Evolutionary conservation across 2,329 filamentous ascomycete genomes (phyloP).

Genomic region (Mycosphaerella sp.): DNA sequence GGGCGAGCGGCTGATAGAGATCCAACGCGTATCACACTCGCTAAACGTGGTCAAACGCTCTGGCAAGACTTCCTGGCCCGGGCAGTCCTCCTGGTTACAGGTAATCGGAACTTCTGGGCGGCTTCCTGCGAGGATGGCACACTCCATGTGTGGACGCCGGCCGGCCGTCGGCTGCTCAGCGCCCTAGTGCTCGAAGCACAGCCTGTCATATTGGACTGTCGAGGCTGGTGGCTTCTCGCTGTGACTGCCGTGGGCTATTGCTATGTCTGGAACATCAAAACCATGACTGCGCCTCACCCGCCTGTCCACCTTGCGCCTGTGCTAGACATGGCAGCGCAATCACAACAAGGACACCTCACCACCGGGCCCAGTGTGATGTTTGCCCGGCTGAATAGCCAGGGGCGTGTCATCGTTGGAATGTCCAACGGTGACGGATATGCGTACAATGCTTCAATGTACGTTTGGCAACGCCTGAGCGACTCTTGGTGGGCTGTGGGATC

Average conservation of each 20-base stretch:
- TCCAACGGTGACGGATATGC: slow-evolving; percentile 92
- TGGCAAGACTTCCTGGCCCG: slow-evolving; percentile 94
- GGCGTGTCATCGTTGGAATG: slow-evolving; percentile 79
- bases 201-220: slow-evolving; percentile 86
- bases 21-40: slow-evolving; percentile 75
- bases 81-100: slow-evolving; percentile 82
- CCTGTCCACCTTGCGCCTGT: slow-evolving; percentile 84
- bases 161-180: slow-evolving; percentile 77
- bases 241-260: slow-evolving; percentile 83
- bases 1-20: slow-evolving; percentile 62
- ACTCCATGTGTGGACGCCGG: slow-evolving; percentile 85
- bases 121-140: slow-evolving; percentile 90
- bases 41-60: slow-evolving; percentile 69
- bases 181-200: slow-evolving; percentile 84
- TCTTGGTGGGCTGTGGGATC: slow-evolving; percentile 97
- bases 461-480: slow-evolving; percentile 94
- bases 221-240: slow-evolving; percentile 82
- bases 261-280: slow-evolving; percentile 89
- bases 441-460: slow-evolving; percentile 78
- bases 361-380: slow-evolving; percentile 80
- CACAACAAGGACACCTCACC: slow-evolving; percentile 71
- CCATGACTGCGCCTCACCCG: slow-evolving; percentile 69
- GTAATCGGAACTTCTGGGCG: slow-evolving; percentile 85
- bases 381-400: slow-evolving; percentile 81
- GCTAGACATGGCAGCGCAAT: slow-evolving; percentile 76